Evolutionary conservation across 768 basidiomycete species (phyloP).

Genomic region (Termitomyces bulborhizus): DNA sequence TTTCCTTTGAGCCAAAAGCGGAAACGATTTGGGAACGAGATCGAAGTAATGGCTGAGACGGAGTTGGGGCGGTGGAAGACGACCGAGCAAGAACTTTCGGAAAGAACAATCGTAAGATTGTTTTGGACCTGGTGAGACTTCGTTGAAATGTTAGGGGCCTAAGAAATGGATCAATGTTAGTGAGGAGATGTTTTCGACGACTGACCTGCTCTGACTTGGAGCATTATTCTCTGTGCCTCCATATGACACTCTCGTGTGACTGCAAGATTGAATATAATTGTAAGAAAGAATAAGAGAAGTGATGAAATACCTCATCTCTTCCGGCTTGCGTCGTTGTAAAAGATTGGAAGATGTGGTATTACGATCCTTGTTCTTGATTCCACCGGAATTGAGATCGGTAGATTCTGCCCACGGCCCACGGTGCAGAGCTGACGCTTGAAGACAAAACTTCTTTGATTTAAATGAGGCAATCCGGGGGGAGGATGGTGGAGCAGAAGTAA

Average conservation of each 20-base stretch:
- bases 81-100: conserved; percentile 23
- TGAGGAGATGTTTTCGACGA: neutral
- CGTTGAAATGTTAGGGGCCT: conserved; percentile 11
- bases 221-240: conserved; percentile 1
- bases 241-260: neutral
- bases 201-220: conserved; percentile 4
- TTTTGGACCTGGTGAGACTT: conserved; percentile 21
- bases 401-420: conserved; percentile 10
- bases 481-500: conserved; percentile 15
- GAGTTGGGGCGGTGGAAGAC: neutral
- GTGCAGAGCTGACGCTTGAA: conserved; percentile 15
- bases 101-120: conserved; percentile 28
- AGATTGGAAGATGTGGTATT: conserved; percentile 1
- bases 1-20: conserved; percentile 24
- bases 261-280: neutral
- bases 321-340: neutral
- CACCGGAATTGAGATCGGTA: neutral
- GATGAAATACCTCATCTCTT: conserved; percentile 8
- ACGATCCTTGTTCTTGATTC: conserved; percentile 8
- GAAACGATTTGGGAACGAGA: conserved; percentile 15
- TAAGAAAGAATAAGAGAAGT: neutral
- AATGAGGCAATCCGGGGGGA: conserved; percentile 17
- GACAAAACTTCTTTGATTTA: conserved; percentile 13
- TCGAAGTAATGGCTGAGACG: conserved; percentile 9
- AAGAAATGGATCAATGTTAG: neutral